Evolutionary conservation across 1,284 basidiomycete genomes (phyloP).

Genomic region (Hemileia vastatrix): DNA sequence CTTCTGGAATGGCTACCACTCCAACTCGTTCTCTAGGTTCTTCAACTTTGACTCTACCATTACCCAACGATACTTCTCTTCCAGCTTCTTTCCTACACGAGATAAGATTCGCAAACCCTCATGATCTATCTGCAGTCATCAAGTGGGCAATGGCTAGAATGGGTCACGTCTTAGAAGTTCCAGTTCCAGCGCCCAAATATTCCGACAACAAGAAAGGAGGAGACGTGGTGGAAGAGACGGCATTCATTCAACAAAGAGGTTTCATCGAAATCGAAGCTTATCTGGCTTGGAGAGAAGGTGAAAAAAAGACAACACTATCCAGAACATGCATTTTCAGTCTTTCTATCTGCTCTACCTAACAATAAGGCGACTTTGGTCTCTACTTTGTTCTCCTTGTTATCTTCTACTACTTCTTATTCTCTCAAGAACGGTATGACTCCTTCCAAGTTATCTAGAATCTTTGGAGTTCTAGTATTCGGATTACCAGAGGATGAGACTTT

Average conservation of each 20-base stretch:
- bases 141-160: constrained; percentile 42
- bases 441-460: no score
- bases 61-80: constrained; percentile 11
- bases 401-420: no score
- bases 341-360: no score
- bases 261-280: constrained; percentile 38
- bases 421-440: no score
- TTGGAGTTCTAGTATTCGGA: no score
- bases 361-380: no score
- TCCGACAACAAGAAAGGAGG: constrained; percentile 25
- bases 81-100: constrained; percentile 31
- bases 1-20: not conserved
- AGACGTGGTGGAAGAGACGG: constrained; percentile 33
- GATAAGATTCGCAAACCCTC: constrained; percentile 36
- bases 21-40: not conserved
- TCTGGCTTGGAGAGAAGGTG: constrained; percentile 36
- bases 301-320: constrained; percentile 29
- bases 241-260: constrained; percentile 39
- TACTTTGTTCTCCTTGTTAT: no score
- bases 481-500: no score
- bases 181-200: constrained; percentile 23
- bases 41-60: constrained; percentile 9
- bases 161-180: constrained; percentile 37
- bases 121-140: constrained; percentile 40
- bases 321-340: no score